Evolutionary conservation across 1,139 yeast genomes (phyloP).

Genomic region (Nakaseomyces sp.): DNA sequence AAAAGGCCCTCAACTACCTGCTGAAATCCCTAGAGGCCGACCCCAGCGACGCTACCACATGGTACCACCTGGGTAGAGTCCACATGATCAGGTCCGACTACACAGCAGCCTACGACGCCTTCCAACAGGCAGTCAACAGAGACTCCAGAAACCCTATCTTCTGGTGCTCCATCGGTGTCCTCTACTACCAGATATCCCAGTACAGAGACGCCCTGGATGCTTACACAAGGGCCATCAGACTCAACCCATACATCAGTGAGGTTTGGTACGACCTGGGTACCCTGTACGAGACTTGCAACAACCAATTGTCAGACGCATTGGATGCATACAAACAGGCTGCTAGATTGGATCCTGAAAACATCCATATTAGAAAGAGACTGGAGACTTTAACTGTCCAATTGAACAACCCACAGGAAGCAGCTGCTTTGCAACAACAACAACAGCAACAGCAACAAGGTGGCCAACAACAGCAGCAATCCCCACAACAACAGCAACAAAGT

Average conservation of each 20-base stretch:
- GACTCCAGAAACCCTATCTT: conserved; percentile 95
- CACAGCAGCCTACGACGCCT: conserved; percentile 93
- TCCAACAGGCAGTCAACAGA: conserved; percentile 96
- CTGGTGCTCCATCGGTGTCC: conserved; percentile 98
- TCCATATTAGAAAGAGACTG: conserved; percentile 86
- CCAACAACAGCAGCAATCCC: conserved; percentile 13
- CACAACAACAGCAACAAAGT: conserved; percentile 9
- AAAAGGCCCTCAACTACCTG: conserved; percentile 70
- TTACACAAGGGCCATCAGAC: conserved; percentile 88
- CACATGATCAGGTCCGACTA: conserved; percentile 95
- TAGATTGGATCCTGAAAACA: conserved; percentile 85
- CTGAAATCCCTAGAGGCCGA: conserved; percentile 85
- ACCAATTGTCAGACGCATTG: conserved; percentile 87
- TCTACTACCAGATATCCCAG: conserved; percentile 91
- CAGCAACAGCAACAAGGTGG: conserved; percentile 14
- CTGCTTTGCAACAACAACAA: conserved; percentile 20
- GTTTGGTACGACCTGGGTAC: conserved; percentile 99
- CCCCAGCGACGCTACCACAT: conserved; percentile 84
- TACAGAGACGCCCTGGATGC: conserved; percentile 96
- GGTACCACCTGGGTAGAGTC: conserved; percentile 94
- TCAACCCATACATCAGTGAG: conserved; percentile 91
- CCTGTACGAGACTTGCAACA: conserved; percentile 90
- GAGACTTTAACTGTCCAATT: conserved; percentile 62
- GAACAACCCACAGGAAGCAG: conserved; percentile 22
- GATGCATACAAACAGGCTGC: conserved; percentile 97